A percentile compares a stretch with the other conserved stretches of the same genome.
phyloP scores from a whole-genome alignment of 345 rosid species.

The Ceriops tagal region DNA sequence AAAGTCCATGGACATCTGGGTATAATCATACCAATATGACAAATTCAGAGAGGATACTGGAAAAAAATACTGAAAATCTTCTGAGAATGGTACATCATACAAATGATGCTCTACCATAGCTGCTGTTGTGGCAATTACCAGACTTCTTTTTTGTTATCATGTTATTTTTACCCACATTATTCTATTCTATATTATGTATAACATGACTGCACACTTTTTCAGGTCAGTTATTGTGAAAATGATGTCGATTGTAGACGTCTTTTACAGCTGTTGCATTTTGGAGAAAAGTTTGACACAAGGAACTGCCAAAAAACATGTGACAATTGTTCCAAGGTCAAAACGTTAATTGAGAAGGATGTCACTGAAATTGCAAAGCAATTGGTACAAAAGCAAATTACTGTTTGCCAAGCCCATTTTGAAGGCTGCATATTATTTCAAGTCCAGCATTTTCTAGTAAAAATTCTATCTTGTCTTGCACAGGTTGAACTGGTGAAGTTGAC shows the following conservation, averaged over 20 bases:
- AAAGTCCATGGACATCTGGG: slow-evolving; percentile 60
- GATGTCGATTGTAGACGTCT: slow-evolving; percentile 93
- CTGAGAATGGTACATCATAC: slow-evolving; percentile 64
- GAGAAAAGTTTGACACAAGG: slow-evolving; percentile 73
- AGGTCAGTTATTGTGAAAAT: slow-evolving; percentile 94
- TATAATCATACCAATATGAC: slow-evolving; percentile 48
- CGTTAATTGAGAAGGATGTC: slow-evolving; percentile 77
- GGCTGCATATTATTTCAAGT: not conserved
- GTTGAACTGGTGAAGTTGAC: slow-evolving; percentile 81
- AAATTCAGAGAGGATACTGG: slow-evolving; percentile 70
- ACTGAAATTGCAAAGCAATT: slow-evolving; percentile 74
- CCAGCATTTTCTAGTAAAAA: not conserved
- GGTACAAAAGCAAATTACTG: slow-evolving; percentile 42
- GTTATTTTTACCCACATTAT: not conserved
- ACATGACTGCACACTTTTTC: slow-evolving; percentile 32
- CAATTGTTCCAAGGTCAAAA: slow-evolving; percentile 66
- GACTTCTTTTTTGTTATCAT: no score
- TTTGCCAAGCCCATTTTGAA: not conserved
- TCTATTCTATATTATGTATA: slow-evolving; percentile 8
- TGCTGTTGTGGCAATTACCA: not conserved
- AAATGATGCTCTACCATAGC: slow-evolving; percentile 5
- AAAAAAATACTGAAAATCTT: slow-evolving; percentile 88
- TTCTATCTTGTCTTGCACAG: slow-evolving; percentile 36
- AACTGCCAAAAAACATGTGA: slow-evolving; percentile 86
- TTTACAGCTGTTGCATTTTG: slow-evolving; percentile 86